Evolutionary conservation across 768 basidiomycete genomes (phyloP).

Genomic region (Podaxis carcinomalis): DNA sequence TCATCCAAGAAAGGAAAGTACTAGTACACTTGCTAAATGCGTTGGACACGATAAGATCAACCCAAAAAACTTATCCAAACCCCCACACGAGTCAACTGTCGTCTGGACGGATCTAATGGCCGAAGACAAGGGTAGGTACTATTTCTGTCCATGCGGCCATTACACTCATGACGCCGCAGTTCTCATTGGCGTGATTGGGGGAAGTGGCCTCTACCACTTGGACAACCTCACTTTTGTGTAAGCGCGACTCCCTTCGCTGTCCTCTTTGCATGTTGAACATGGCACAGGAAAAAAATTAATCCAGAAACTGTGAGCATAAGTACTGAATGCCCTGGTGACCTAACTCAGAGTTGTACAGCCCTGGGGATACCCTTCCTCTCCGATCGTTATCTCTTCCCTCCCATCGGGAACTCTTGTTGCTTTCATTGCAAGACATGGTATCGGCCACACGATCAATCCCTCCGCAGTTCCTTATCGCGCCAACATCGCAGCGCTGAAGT

Average conservation of each 20-base stretch:
- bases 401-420: conserved; percentile 79
- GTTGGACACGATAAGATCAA: background rate
- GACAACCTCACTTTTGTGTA: conserved; percentile 88
- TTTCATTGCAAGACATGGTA: conserved; percentile 89
- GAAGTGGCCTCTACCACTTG: conserved; percentile 89
- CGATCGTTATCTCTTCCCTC: conserved; percentile 87
- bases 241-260: conserved; percentile 24
- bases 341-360: conserved; percentile 45
- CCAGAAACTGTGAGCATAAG: conserved; percentile 65
- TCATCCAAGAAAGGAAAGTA: background rate
- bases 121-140: background rate
- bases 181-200: conserved; percentile 86
- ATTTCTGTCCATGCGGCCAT: background rate
- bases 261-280: background rate
- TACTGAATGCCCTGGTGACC: background rate
- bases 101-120: background rate
- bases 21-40: background rate
- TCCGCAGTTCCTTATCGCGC: conserved; percentile 81
- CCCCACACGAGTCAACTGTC: background rate
- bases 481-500: conserved; percentile 94
- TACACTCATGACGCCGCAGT: conserved; percentile 35
- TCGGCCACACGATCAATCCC: conserved; percentile 74
- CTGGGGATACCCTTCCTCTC: conserved; percentile 89
- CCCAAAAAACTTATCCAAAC: background rate
- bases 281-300: conserved; percentile 63